Evolutionary conservation across 2,329 filamentous ascomycete genomes (phyloP).

Genomic region (Microcera coccophila): DNA sequence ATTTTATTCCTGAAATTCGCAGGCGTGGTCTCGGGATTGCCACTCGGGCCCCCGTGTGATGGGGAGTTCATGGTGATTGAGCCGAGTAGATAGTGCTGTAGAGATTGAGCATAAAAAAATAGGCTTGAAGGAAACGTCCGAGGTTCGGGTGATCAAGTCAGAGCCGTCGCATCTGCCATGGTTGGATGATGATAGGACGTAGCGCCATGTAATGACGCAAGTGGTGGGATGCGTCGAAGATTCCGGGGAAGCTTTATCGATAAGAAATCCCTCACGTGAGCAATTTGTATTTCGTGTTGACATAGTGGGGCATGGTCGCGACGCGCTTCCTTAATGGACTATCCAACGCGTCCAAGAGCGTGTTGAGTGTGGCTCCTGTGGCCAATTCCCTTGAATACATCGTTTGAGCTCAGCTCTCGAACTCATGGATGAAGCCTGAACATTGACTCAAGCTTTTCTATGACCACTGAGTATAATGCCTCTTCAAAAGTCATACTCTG

Average conservation of each 20-base stretch:
- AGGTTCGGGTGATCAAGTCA: not conserved
- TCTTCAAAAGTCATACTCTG: constrained; percentile 42
- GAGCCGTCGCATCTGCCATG: not conserved
- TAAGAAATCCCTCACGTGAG: constrained; percentile 24
- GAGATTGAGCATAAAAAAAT: not conserved
- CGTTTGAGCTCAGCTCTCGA: constrained; percentile 6
- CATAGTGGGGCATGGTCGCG: constrained; percentile 16
- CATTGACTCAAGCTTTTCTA: constrained; percentile 15
- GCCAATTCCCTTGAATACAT: constrained; percentile 8
- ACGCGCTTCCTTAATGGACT: constrained; percentile 16
- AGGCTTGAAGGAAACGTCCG: not conserved
- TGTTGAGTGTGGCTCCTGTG: constrained; percentile 3
- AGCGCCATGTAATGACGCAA: constrained; percentile 10
- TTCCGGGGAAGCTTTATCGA: constrained; percentile 27
- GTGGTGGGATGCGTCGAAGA: constrained; percentile 1
- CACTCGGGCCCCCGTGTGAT: constrained; percentile 1
- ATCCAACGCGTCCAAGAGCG: constrained; percentile 25
- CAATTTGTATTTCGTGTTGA: constrained; percentile 9
- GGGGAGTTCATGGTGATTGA: constrained; percentile 16
- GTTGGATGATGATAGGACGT: not conserved
- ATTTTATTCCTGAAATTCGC: constrained; percentile 27
- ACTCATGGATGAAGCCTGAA: constrained; percentile 13
- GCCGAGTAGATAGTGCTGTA: not conserved
- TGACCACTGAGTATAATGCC: constrained; percentile 29
- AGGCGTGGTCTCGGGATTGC: constrained; percentile 9